phyloP scores from a whole-genome alignment of 106 monocot genomes.

The Dioscorea dumetorum region DNA sequence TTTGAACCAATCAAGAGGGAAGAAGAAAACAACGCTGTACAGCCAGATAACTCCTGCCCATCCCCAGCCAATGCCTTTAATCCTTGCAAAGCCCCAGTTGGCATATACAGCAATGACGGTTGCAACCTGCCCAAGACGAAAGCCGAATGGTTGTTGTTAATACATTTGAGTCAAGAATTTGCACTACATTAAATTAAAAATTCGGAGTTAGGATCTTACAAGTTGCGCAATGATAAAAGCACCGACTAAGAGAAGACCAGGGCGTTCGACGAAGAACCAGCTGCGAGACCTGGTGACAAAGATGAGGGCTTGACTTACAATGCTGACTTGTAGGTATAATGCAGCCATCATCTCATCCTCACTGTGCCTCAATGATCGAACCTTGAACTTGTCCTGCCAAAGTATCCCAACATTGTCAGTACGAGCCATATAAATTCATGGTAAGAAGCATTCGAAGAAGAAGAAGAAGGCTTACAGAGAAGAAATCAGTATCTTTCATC shows the following conservation, averaged over 20 bases:
- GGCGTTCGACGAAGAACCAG: slow-evolving; percentile 51
- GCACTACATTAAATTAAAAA: background rate
- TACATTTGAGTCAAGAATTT: background rate
- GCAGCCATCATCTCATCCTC: slow-evolving; percentile 67
- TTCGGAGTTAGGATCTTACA: slow-evolving; percentile 18
- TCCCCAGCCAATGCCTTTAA: slow-evolving; percentile 66
- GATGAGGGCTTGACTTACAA: slow-evolving; percentile 67
- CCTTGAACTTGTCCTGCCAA: slow-evolving; percentile 39
- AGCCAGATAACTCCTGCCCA: slow-evolving; percentile 83
- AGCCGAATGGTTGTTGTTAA: background rate
- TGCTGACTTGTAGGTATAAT: slow-evolving; percentile 64
- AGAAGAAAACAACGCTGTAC: slow-evolving; percentile 41
- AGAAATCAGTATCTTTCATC: slow-evolving; percentile 47
- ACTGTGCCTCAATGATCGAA: slow-evolving; percentile 30
- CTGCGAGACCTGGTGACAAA: slow-evolving; percentile 59
- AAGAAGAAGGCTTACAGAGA: slow-evolving; percentile 32
- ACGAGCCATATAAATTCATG: no score
- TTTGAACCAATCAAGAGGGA: slow-evolving; percentile 57
- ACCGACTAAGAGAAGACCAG: slow-evolving; percentile 36
- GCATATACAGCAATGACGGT: slow-evolving; percentile 64
- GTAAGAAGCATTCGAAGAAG: no score
- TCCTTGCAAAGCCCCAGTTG: slow-evolving; percentile 50
- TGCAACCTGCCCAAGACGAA: slow-evolving; percentile 38
- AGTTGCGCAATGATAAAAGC: slow-evolving; percentile 59
- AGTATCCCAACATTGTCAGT: background rate